These are phyloP conservation scores for Suillus placidus DNA, from an alignment of 768 basidiomycete species.

Conservation along the genomic window DNA sequence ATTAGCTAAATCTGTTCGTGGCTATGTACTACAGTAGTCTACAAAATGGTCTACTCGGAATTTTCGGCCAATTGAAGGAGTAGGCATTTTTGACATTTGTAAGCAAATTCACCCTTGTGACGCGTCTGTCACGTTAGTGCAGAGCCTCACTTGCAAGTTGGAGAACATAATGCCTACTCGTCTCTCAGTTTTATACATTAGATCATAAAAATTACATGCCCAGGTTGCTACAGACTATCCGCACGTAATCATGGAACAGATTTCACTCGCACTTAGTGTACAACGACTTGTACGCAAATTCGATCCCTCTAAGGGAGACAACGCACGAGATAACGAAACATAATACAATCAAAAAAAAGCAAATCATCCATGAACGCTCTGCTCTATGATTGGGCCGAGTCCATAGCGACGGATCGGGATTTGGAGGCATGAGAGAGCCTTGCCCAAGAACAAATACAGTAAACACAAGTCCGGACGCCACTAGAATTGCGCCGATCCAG, in stretches of 20 bases:
- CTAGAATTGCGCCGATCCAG: constrained; percentile 66
- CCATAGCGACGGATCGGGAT: constrained; percentile 53
- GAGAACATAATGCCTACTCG: background rate
- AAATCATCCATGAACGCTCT: constrained; percentile 29
- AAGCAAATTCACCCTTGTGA: background rate
- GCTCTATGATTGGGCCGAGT: constrained; percentile 54
- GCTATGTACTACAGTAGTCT: too few species aligned
- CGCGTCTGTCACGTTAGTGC: background rate
- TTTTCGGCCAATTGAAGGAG: too few species aligned
- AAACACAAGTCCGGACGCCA: constrained; percentile 61
- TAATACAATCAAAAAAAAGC: too few species aligned
- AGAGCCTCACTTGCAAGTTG: too few species aligned
- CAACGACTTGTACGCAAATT: background rate
- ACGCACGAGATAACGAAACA: too few species aligned
- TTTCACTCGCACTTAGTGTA: background rate
- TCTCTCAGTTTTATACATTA: background rate
- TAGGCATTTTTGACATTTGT: too few species aligned
- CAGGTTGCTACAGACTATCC: background rate
- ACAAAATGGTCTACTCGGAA: too few species aligned
- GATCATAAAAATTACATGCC: background rate
- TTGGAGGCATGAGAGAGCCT: constrained; percentile 41
- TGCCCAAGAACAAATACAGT: constrained; percentile 69
- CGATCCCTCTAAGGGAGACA: too few species aligned
- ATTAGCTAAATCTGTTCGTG: too few species aligned
- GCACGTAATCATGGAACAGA: background rate